These are phyloP conservation scores for Allium fistulosum DNA, from an alignment of 106 monocot genomes.

Conservation along the genomic window DNA sequence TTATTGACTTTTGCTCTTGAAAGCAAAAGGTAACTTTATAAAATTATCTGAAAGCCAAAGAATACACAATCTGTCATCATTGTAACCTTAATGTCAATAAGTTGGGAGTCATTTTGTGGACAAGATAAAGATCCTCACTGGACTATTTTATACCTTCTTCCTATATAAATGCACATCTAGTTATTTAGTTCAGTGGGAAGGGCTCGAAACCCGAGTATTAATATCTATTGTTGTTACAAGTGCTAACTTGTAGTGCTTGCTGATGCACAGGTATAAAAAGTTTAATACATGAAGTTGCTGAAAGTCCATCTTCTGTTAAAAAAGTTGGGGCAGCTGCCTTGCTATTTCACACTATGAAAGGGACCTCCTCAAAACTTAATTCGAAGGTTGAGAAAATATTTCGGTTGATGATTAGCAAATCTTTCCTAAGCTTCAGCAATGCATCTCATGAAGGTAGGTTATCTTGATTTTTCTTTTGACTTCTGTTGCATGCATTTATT, in stretches of 20 bases:
- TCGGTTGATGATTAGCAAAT: conserved; percentile 49
- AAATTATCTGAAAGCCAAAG: no score
- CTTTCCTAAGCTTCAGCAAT: conserved; percentile 28
- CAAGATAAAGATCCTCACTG: no score
- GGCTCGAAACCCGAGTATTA: no score
- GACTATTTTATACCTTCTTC: no score
- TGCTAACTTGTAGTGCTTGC: neutral
- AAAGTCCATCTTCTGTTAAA: conserved; percentile 8
- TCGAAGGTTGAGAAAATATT: conserved; percentile 66
- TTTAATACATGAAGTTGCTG: conserved; percentile 40
- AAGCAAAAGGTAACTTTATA: no score
- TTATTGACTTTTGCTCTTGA: no score
- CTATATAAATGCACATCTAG: no score
- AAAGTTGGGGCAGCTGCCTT: conserved; percentile 51
- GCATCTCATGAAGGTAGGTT: conserved; percentile 34
- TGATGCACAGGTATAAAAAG: conserved; percentile 49
- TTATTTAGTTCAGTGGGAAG: no score
- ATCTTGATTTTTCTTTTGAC: neutral
- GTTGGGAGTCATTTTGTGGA: no score
- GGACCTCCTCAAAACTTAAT: conserved; percentile 74
- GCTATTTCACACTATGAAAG: conserved; percentile 63
- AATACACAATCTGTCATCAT: no score
- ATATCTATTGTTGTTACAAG: neutral
- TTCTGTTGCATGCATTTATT: no score
- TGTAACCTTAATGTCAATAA: no score